A percentile compares a stretch with the other conserved stretches of the same genome.
Conservation (phyloP, 106 monocot genomes). For the Apostasia shenzhenica region DNA sequence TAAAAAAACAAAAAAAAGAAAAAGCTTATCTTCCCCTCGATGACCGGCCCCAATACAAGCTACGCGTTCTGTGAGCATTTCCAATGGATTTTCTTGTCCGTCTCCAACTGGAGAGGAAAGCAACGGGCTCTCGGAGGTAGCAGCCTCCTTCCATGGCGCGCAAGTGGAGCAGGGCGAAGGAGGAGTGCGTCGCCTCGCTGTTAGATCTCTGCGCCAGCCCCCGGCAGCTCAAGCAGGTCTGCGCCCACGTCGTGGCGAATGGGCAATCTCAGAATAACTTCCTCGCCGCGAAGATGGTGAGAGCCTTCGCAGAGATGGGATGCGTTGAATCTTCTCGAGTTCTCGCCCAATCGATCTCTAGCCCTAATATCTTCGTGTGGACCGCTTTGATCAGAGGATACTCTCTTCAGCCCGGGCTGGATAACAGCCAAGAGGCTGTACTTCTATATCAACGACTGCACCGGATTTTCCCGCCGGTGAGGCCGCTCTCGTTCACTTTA, state of each 20-base stretch:
- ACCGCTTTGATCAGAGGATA: slow-evolving; percentile 25
- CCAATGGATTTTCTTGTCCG: too few relatives aligned
- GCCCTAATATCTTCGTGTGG: slow-evolving; percentile 29
- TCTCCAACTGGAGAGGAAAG: too few relatives aligned
- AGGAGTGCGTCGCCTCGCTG: slow-evolving; percentile 23
- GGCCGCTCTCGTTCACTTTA: slow-evolving; percentile 23
- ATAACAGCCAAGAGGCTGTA: slow-evolving; percentile 9
- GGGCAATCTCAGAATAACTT: slow-evolving; percentile 23
- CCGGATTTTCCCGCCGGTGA: not conserved
- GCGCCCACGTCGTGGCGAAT: slow-evolving; percentile 11
- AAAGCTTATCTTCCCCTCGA: too few relatives aligned
- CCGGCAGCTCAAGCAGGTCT: slow-evolving; percentile 16
- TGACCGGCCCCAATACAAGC: too few relatives aligned
- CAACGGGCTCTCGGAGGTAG: not conserved
- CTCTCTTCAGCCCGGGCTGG: not conserved
- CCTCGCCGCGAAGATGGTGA: slow-evolving; percentile 20
- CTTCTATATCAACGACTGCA: slow-evolving; percentile 11
- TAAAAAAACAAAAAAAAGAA: too few relatives aligned
- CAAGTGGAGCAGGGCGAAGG: slow-evolving; percentile 13
- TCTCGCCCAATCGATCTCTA: slow-evolving; percentile 1
- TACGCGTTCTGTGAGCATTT: too few relatives aligned
- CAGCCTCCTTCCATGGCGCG: slow-evolving; percentile 10
- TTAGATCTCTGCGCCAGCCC: slow-evolving; percentile 7
- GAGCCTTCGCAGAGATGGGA: slow-evolving; percentile 19
- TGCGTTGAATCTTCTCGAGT: slow-evolving; percentile 15